Evolutionary conservation across 768 basidiomycete genomes (phyloP), one percentile per base, ranked within the genome.

Genomic region (Hortiboletus campestris): DNA sequence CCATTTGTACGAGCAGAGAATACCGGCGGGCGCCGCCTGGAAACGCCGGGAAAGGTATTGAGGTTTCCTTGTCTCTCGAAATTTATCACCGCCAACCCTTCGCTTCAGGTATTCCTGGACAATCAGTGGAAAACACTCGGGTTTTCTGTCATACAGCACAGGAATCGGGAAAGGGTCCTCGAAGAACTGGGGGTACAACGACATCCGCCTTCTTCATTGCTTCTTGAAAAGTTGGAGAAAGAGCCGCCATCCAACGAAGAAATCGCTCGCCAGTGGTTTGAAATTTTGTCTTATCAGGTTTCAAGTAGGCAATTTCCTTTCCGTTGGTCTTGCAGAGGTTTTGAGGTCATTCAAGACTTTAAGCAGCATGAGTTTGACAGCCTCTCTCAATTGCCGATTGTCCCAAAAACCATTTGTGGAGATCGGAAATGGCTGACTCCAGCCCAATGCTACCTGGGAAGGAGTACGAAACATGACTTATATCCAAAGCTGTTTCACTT

Each of bases 401-500:
- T 96, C 11, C 51, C 51, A 22, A 28, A 25, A 25, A 25, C 25
- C 25, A 25, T 25, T 25, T 25, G 25, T 25, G 31, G 20, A 14
- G 35, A 17, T 11, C 35, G 31, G 31, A 10, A 63, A 43, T 82
- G 74, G 73, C 63, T 86, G 19, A 69, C 80, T 29, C 87, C 88
- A 8, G 74, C 65, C 9, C 84, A 85, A 55, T 91, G 89, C 58
- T 91, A 85, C 66, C 78, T 92, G 57, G 80, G 78, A 76, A 28
- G 73, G 77, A 22, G 78, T 25, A 80, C 19, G 76, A 89, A 63
- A 84, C 85, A 25, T 25, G 25, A 25, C 6, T 25, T 25, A 25
- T 25, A 25, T 25, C 6, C 25, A 1, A 85, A 87, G 57, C 75
- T 95, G 3, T 95, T 97, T 66, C 78, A 81, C 31, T 96, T 94